Percentiles rank a stretch among this genome's conserved stretches.
These are phyloP conservation scores for Peziza echinospora DNA, from an alignment of 495 filamentous ascomycete species.

Conservation along the genomic window DNA sequence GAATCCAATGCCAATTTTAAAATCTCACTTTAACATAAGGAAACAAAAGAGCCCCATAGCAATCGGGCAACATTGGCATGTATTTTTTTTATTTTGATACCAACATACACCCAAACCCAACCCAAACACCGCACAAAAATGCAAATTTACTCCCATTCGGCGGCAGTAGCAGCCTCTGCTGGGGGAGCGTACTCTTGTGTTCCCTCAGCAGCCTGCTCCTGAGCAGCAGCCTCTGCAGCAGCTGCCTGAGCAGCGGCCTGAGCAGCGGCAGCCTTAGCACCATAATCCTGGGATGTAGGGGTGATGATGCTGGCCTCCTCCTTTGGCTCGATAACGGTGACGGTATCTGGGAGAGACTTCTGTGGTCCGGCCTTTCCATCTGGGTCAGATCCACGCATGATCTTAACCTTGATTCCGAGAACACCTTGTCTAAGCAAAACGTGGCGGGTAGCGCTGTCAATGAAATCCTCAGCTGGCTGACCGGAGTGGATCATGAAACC, in stretches of 20 bases:
- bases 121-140: not conserved
- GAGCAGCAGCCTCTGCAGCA: constrained; percentile 36
- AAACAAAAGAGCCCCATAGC: not conserved
- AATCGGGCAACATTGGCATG: not conserved
- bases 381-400: constrained; percentile 98
- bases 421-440: constrained; percentile 99
- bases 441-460: constrained; percentile 93
- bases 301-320: constrained; percentile 86
- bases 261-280: constrained; percentile 78
- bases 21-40: not conserved
- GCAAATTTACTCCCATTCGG: not conserved
- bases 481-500: constrained; percentile 99
- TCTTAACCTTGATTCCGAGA: constrained; percentile 99
- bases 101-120: not conserved
- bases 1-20: not conserved
- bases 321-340: constrained; percentile 99
- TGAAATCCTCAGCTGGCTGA: constrained; percentile 98
- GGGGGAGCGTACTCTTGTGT: constrained; percentile 6
- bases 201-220: constrained; percentile 24
- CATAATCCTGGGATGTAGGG: constrained; percentile 93
- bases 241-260: constrained; percentile 41
- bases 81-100: not conserved
- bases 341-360: constrained; percentile 91
- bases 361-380: constrained; percentile 95
- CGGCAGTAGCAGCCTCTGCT: constrained; percentile 1